Base-by-base conservation (phyloP, 305 asterid species). In the Solanum chacoense region DNA sequence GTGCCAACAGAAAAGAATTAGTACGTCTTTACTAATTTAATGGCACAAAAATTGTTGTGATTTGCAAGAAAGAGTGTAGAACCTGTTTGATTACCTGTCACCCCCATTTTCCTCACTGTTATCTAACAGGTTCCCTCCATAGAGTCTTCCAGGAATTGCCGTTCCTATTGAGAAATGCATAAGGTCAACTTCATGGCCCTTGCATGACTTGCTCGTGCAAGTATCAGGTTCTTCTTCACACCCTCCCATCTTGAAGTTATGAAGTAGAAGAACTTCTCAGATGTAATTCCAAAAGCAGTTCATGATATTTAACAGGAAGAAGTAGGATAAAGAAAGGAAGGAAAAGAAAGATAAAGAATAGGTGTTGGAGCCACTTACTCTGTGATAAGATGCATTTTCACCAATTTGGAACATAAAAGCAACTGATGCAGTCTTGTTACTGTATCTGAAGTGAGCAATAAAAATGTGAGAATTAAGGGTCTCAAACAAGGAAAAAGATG, bases 111-210 rank as follows among this genome's bases (percentile, higher is more conserved):
- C 95, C 86, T 91, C 92, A 55, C 91, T 84, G 84, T 92, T 94
- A 85, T 94, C 97, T 20, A 92, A 79, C 59, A 90, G 93, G 92
- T 92, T 94, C 69, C 92, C 91, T 18, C 96, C 95, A 83, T 93
- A 94, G 11, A 93, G 93, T 88, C 97, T 90, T 88, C 97, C 96
- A 34, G 97, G 97, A 88, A 94, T 92, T 59, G 97, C 94, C 90
- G 38, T 92, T 88, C 97, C 96, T 34, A 92, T 88, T 22, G 96
- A 94, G 92, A 94, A 94, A 91, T 94, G 96, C 96, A 94, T 90
- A 85, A 94, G 93, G 89, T 94, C 97, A 90, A 94, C 95, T 90
- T 94, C 96, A 88, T 94, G 92, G 87, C 96, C 96, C n/a, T 88
- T 94, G 90, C 96, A 94, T 76, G 94, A 94, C 93, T 92, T 93